phyloP scores from a whole-genome alignment of 345 rosid species.

The Erysimum cheiranthoides region DNA sequence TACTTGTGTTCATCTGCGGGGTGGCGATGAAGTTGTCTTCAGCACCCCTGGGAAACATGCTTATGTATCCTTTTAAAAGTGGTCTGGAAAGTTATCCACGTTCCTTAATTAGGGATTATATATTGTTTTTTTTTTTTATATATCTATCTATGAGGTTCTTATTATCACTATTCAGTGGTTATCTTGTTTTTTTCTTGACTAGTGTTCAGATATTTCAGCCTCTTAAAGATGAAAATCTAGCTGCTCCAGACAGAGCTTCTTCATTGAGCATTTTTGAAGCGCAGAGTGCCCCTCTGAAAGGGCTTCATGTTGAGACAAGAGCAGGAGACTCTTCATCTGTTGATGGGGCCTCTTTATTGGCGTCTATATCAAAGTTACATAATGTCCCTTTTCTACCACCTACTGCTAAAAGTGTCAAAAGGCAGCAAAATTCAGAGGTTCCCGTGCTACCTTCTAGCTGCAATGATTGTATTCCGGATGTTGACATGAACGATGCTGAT shows the following conservation, averaged over 20 bases:
- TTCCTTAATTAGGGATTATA: background rate
- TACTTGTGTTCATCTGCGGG: slow-evolving; percentile 58
- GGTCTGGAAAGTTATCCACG: background rate
- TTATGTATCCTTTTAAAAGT: slow-evolving; percentile 79
- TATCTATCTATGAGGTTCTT: background rate
- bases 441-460: slow-evolving; percentile 61
- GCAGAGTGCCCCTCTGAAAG: slow-evolving; percentile 68
- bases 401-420: slow-evolving; percentile 53
- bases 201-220: slow-evolving; percentile 79
- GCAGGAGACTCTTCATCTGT: slow-evolving; percentile 83
- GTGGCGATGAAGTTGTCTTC: slow-evolving; percentile 94
- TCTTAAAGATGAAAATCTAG: slow-evolving; percentile 64
- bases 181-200: slow-evolving; percentile 52
- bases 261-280: slow-evolving; percentile 79
- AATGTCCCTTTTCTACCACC: slow-evolving; percentile 65
- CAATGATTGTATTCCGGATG: slow-evolving; percentile 58
- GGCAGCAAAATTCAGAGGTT: slow-evolving; percentile 61
- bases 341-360: slow-evolving; percentile 78
- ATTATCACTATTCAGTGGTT: background rate
- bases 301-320: slow-evolving; percentile 78
- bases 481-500: slow-evolving; percentile 69
- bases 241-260: slow-evolving; percentile 64
- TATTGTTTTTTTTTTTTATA: background rate
- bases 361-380: slow-evolving; percentile 65
- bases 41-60: slow-evolving; percentile 76